Evolutionary conservation across 2,329 filamentous ascomycete genomes (phyloP).

Genomic region (Aspergillus sp.): DNA sequence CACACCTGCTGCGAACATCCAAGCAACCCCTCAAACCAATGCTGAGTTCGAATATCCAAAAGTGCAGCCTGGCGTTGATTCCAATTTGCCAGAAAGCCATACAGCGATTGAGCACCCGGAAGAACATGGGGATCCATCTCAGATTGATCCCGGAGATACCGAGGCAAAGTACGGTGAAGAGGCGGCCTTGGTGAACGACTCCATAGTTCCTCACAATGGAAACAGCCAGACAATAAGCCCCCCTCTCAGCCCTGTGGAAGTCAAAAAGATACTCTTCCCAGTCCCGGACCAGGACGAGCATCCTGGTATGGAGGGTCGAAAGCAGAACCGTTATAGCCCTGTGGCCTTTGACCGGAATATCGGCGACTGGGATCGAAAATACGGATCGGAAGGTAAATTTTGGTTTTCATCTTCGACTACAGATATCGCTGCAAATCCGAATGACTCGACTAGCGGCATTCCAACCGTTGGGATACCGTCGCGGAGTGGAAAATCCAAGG

Average conservation of each 20-base stretch:
- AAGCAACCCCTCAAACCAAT: slow-evolving; percentile 8
- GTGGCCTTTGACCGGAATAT: slow-evolving; percentile 43
- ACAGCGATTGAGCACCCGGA: neutral
- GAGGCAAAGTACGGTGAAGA: slow-evolving; percentile 3
- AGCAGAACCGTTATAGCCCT: slow-evolving; percentile 42
- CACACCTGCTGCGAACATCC: slow-evolving; percentile 6
- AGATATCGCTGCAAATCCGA: slow-evolving; percentile 3
- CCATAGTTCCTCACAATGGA: slow-evolving; percentile 9
- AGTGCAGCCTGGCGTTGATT: slow-evolving; percentile 5
- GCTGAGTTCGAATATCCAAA: slow-evolving; percentile 7
- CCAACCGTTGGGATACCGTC: slow-evolving; percentile 31
- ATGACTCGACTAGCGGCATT: slow-evolving; percentile 16
- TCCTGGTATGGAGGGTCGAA: slow-evolving; percentile 7
- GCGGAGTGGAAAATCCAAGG: slow-evolving; percentile 8
- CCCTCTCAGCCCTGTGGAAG: slow-evolving; percentile 31
- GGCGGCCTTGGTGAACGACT: slow-evolving; percentile 2
- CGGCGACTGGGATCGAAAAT: slow-evolving; percentile 44
- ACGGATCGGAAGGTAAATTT: slow-evolving; percentile 41
- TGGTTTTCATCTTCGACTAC: slow-evolving; percentile 21
- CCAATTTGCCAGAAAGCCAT: slow-evolving; percentile 1
- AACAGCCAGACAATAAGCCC: slow-evolving; percentile 26
- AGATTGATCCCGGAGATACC: slow-evolving; percentile 2
- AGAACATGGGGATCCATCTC: slow-evolving; percentile 1
- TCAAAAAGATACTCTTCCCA: slow-evolving; percentile 39
- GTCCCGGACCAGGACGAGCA: slow-evolving; percentile 6